Base-by-base conservation (phyloP, 345 rosid species). In the Populus alba region DNA sequence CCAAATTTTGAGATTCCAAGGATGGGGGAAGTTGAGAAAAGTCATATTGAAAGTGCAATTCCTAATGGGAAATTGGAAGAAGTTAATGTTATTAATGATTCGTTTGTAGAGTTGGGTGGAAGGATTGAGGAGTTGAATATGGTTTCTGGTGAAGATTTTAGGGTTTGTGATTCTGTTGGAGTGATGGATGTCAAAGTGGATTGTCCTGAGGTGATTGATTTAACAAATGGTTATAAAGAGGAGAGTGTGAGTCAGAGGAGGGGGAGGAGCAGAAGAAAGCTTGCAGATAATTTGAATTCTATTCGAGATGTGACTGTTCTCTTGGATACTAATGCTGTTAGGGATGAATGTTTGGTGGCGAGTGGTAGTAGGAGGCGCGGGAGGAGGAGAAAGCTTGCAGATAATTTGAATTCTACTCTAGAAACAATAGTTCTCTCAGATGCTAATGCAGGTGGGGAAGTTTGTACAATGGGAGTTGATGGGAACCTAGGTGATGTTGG, bases 201-300 rank as follows among this genome's bases (percentile, higher is more conserved):
- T 37, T 77, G 68, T 72, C 61, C 45, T 63, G 78, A 78, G 37
- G 83, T 73, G 38, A 57, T 41, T 65, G 86, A 86, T 75, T 87
- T 31, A 15, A 85, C 77, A 79, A 81, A 75, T 77, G 75, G 76
- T 8, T 67, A 39, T 72, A 80, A 75, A 75, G 86, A 75, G 75
- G 80, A 27, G 35, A 83, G 80, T 80, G 84, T 86, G 69, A 76
- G 53, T 70, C 76, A 6, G 33, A 77, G 70, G 70, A 63, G 75
- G 61, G 25, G 82, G 74, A 82, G 91, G 74, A 89, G 87, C 82
- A 84, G 86, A 81, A 88, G 90, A 85, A 91, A 83, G 78, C 47
- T 68, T 78, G 53, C 66, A 3, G 85, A 86, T 47, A 81, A 78
- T 73, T 70, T 79, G 25, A 81, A 76, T 73, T 38, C 25, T 12